phyloP scores from a whole-genome alignment of 257 asterid genomes.

The Datura wrightii region DNA sequence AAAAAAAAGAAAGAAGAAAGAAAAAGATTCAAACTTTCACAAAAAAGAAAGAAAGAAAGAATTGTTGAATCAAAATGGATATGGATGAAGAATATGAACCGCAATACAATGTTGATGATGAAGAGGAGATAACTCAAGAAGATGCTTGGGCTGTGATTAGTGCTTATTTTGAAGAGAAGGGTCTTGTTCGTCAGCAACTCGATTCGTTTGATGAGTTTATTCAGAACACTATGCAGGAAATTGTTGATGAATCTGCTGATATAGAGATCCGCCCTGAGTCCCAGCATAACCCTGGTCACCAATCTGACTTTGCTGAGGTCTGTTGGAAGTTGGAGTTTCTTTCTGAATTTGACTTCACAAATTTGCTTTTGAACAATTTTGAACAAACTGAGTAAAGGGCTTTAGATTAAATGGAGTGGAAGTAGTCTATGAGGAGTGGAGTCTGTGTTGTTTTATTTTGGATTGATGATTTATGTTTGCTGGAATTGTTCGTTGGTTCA shows the following conservation, averaged over 20 bases:
- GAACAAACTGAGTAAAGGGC: background rate
- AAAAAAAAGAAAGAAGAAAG: background rate
- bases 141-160: conserved; percentile 99
- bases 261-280: conserved; percentile 97
- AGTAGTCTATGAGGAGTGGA: background rate
- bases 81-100: conserved; percentile 65
- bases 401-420: background rate
- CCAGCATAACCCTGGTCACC: conserved; percentile 94
- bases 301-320: conserved; percentile 93
- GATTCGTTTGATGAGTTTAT: conserved; percentile 97
- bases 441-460: background rate
- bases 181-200: conserved; percentile 91
- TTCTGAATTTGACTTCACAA: background rate
- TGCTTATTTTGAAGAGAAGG: conserved; percentile 95
- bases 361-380: background rate
- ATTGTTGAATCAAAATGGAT: conserved; percentile 49
- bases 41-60: background rate
- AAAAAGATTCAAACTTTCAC: background rate
- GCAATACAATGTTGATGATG: conserved; percentile 53
- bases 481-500: background rate
- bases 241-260: conserved; percentile 90
- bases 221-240: conserved; percentile 97
- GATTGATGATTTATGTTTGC: conserved; percentile 1
- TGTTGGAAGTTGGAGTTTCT: background rate
- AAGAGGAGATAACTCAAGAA: conserved; percentile 90